Base-by-base conservation (phyloP, 1,284 basidiomycete genomes). In the Blastosporella zonata region DNA sequence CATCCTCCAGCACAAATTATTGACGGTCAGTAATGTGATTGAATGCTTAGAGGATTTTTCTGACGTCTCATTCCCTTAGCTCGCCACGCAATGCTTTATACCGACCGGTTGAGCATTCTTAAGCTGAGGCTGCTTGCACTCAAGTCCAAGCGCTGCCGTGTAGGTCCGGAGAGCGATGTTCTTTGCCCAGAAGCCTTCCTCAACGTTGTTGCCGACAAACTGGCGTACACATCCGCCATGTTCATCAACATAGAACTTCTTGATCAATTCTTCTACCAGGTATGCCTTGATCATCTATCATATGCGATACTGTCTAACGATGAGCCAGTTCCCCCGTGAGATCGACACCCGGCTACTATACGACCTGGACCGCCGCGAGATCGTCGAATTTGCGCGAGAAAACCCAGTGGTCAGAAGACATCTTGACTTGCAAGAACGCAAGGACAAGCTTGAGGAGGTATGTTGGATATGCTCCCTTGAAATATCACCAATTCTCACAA, bases 211-310 rank as follows among this genome's bases (percentile, higher is more conserved):
- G 93, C 96, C 2, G 93, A 98, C 67, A 98, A 99, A 70, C 78
- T 99, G 28, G 93, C 96, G 0, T 90, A 95, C 64, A 98, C 95
- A 0, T 90, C 93, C 0, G 86, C 95, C 1, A 94, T 98, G 90
- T 99, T 99, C 70, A 96, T 99, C 77, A 97, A 92, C 70, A 95
- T 97, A 51, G 96, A 99, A 67, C 75, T 99, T 7, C 79, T 99
- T 1, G 91, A 95, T 62, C 94, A 98, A 62, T 99, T 99, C 79
- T 98, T 99, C 74, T 97, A 98, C 65, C 92, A 94, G 74, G 90
- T 90, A 58, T 47, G 76, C 62, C 27, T 23, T 43, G n/a, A n/a
- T 7, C 10, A 27, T 27, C 5, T 27, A 27, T 27, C 25, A 27
- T 9, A 27, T 27, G 29, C 29, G 3, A 37, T 27, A n/a, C 1